phyloP scores from a whole-genome alignment of 2,329 filamentous ascomycete genomes.

The Alternaria consortialis region DNA sequence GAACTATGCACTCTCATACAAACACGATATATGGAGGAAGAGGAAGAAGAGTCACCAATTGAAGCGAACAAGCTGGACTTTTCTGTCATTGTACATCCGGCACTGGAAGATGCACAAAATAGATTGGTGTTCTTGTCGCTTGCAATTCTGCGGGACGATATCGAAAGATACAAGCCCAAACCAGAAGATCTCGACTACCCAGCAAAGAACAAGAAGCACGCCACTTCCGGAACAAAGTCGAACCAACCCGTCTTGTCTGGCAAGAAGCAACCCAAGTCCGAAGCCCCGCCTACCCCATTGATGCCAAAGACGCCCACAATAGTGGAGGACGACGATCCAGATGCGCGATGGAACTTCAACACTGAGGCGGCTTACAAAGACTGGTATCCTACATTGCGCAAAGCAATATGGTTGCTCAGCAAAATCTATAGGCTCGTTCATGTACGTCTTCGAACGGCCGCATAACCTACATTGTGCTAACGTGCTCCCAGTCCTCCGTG shows the following conservation, averaged over 20 bases:
- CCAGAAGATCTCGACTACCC: slow-evolving; percentile 73
- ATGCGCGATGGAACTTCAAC: slow-evolving; percentile 63
- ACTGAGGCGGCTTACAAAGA: slow-evolving; percentile 65
- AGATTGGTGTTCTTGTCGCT: slow-evolving; percentile 72
- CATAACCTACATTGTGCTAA: neutral
- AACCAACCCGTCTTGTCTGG: slow-evolving; percentile 62
- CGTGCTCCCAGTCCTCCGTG: slow-evolving; percentile 63
- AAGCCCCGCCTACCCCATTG: slow-evolving; percentile 44
- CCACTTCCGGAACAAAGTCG: slow-evolving; percentile 53
- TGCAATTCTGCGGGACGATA: slow-evolving; percentile 70
- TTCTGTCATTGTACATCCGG: slow-evolving; percentile 68
- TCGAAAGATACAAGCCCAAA: slow-evolving; percentile 71
- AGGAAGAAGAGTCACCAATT: slow-evolving; percentile 58
- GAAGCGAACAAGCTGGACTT: slow-evolving; percentile 69
- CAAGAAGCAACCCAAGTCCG: slow-evolving; percentile 57
- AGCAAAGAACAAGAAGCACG: slow-evolving; percentile 58
- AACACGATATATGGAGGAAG: slow-evolving; percentile 68
- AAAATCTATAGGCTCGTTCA: slow-evolving; percentile 76
- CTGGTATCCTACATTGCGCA: slow-evolving; percentile 73
- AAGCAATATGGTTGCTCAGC: slow-evolving; percentile 73
- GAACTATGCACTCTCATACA: slow-evolving; percentile 73
- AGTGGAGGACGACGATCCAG: slow-evolving; percentile 61
- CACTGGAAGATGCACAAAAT: slow-evolving; percentile 73
- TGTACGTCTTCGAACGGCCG: slow-evolving; percentile 50
- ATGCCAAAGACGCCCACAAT: slow-evolving; percentile 61